Evolutionary conservation across 495 filamentous ascomycete species (phyloP), one percentile per base, ranked within the genome.

Genomic region (Copromyces sp.): DNA sequence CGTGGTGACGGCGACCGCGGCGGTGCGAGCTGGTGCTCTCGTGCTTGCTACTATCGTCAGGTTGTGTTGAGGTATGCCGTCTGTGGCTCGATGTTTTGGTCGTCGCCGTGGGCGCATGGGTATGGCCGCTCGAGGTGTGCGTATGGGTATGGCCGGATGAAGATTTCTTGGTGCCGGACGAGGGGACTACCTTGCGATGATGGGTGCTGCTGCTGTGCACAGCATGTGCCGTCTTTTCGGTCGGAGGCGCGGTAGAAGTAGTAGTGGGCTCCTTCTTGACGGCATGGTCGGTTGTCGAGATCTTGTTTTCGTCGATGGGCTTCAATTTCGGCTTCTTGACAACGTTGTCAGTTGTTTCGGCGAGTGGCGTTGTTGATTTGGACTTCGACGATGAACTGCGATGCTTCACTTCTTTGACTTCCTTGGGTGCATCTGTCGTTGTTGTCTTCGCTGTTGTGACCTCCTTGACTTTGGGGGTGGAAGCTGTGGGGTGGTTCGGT

Each of bases 281-380:
- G 12, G 68, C 53, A 38, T 40, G 41, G 14, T 47, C 69, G 16
- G 59, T 68, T 1, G 68, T 68, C 12, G 68, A 35, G 69, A 68
- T 9, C 47, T 68, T 20, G 41, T 59, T n/a, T 38, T 70, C 38
- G 32, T 53, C 39, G 39, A 29, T 9, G 14, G 73, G 11, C 40
- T 29, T 6, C n/a, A 53, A 3, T 20, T 69, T 69, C 8, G 47
- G n/a, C 17, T 70, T 37, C 39, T 68, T 71, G 9, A 35, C 70
- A 20, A 59, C 32, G 72, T 65, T 61, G n/a, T 69, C 53, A n/a
- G 69, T 71, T 11, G 65, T 47, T 71, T 45, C 69, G 12, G 68
- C 69, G 38, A 69, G 35, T 5, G 41, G 68, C 9, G 69, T 71
- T n/a, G 69, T 71, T n/a, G 72, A 71, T 3, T 40, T 47, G 12